These are phyloP conservation scores for Exophiala bonariae DNA, from an alignment of 2,329 filamentous ascomycete genomes.

Conservation along the genomic window DNA sequence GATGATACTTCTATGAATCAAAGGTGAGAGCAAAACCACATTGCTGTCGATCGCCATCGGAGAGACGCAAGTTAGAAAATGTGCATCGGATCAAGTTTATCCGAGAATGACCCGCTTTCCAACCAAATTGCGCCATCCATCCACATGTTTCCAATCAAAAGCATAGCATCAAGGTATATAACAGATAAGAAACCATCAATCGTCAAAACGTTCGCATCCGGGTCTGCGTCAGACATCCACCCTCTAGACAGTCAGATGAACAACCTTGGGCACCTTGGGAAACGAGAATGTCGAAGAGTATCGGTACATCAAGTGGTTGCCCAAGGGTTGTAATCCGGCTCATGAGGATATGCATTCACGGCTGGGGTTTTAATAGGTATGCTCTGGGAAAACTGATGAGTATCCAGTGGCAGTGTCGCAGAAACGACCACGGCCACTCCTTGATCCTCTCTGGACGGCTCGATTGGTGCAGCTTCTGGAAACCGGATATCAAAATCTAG, in stretches of 20 bases:
- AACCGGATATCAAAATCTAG: constrained; percentile 10
- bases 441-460: not conserved
- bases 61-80: too few relatives aligned
- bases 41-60: too few relatives aligned
- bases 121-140: constrained; percentile 1
- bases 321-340: constrained; percentile 15
- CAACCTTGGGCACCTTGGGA: too few relatives aligned
- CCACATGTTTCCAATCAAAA: not conserved
- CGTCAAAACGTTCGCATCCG: too few relatives aligned
- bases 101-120: not conserved
- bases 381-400: not conserved
- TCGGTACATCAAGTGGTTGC: too few relatives aligned
- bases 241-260: constrained; percentile 8
- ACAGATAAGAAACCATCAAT: too few relatives aligned
- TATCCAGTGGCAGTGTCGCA: not conserved
- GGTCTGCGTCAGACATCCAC: not conserved
- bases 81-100: not conserved
- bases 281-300: too few relatives aligned
- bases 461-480: not conserved
- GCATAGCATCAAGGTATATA: too few relatives aligned
- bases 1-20: too few relatives aligned
- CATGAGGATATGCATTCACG: not conserved
- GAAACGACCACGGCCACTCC: constrained; percentile 11
- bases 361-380: not conserved
- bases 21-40: too few relatives aligned